Base-by-base conservation (phyloP, 805 yeast species). In the Zygotorulaspora sp. region DNA sequence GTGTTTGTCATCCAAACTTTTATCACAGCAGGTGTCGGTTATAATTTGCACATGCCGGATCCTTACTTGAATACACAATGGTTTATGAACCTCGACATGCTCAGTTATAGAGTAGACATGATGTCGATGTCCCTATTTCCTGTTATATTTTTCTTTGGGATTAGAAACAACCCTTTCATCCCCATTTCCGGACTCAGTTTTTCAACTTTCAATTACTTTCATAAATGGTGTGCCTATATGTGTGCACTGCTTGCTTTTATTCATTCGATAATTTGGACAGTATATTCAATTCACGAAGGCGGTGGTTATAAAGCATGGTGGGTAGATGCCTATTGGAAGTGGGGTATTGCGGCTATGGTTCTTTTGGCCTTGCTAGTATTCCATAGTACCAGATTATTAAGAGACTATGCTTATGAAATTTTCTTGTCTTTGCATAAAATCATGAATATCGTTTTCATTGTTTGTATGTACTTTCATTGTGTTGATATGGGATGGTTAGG, bases 101-200 rank as follows among this genome's bases (percentile, higher is more conserved):
- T 79, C 12, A 77, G 75, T 28, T 80, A 76, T 54, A 67, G 85
- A 57, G 61, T 75, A 5, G 81, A 74, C 32, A 38, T 76, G 13
- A 61, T 74, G 57, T 59, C 73, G 2, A 58, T 75, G 25, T 75
- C 73, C 36, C 41, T 77, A 33, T 67, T 79, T 40, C 90, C 92
- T 0, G 55, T 72, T 5, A 55, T 78, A 12, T 72, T 75, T 43
- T 61, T 82, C 39, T 80, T 83, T 58, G 85, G 86, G 4, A 81
- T 82, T 20, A 67, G 92, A 50, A 85, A 84, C 57, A 84, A 82
- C 52, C 75, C 85, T 14, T 65, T 84, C 52, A 71, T 74, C 44
- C 65, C 63, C 53, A 37, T 80, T 4, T 72, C 88, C 1, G 86
- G 89, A 2, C 70, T 83, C 67, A 58, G 77, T 0, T 75, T 69